phyloP scores from a whole-genome alignment of 2,329 filamentous ascomycete species.

The Botrytis galanthina region DNA sequence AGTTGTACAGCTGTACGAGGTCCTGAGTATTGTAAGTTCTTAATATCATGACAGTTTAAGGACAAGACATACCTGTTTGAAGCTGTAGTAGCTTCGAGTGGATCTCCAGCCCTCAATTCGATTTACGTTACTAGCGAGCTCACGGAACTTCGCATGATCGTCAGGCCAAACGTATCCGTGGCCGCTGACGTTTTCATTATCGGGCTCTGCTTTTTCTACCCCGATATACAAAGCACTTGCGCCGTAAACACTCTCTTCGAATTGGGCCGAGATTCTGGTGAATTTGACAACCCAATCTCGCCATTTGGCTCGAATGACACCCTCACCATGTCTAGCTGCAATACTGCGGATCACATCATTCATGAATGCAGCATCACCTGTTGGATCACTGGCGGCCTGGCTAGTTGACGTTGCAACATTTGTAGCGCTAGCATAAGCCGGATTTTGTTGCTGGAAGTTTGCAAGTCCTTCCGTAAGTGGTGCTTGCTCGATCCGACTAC shows the following conservation, averaged over 20 bases:
- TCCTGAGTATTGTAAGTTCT: conserved; percentile 50
- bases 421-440: conserved; percentile 52
- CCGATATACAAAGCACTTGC: conserved; percentile 86
- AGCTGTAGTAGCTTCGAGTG: conserved; percentile 92
- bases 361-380: conserved; percentile 88
- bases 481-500: conserved; percentile 77
- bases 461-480: conserved; percentile 78
- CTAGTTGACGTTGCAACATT: conserved; percentile 40
- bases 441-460: conserved; percentile 83
- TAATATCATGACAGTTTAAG: conserved; percentile 19
- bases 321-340: conserved; percentile 80
- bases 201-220: conserved; percentile 65
- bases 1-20: conserved; percentile 60
- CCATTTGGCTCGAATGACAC: conserved; percentile 88
- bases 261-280: conserved; percentile 85
- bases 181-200: conserved; percentile 61
- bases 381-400: conserved; percentile 58
- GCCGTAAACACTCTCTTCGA: conserved; percentile 94
- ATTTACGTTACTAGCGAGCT: conserved; percentile 87
- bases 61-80: conserved; percentile 68
- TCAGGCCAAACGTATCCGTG: conserved; percentile 97
- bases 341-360: conserved; percentile 80
- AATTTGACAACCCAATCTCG: conserved; percentile 93
- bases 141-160: conserved; percentile 73
- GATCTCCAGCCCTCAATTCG: conserved; percentile 96